Evolutionary conservation across 2,329 filamentous ascomycete species (phyloP), one percentile per base, ranked within the genome.

Genomic region (Diplodia corticola): DNA sequence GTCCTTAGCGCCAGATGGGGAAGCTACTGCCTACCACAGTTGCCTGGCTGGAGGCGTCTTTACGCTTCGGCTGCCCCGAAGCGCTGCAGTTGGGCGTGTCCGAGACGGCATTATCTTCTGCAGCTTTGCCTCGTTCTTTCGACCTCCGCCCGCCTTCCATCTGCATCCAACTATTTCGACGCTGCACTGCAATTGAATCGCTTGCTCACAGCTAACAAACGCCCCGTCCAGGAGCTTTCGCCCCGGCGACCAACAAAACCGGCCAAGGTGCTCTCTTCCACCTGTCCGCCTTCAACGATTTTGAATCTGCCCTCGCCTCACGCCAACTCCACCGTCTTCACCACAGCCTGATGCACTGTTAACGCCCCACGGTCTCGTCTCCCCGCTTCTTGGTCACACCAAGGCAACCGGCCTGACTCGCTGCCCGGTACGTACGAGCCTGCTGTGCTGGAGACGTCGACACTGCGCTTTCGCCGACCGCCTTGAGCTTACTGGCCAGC

Each of bases 281-380:
- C 35, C 44, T 46, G 28, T 35, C 10, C 57, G 3, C 1, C 26
- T n/a, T 33, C n/a, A 17, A 15, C 50, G 28, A 5, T 7, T 26
- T 2, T 24, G 22, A 17, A 17, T 9, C 48, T 17, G 22, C 5
- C 33, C n/a, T 40, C 33, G 20, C 35, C 20, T 49, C 57, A 35
- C 44, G 9, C 57, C 24, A 5, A 37, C 5, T 20, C 22, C 9
- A 28, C 46, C n/a, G 15, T 5, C 33, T 40, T 15, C 46, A n/a
- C 51, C 28, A 4, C 55, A 44, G 30, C 33, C 61, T 48, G 26
- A 53, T 46, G 61, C 60, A 24, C 20, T 50, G 9, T 51, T 63
- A 22, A 54, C 40, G 37, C 57, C 50, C 63, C 61, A 65, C 54
- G 61, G 6, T 40, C 26, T 6, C 37, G 6, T n/a, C 26, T 35